Conservation (phyloP, 1,139 yeast species). For the Hyphopichia wangnamkhiaoensis region DNA sequence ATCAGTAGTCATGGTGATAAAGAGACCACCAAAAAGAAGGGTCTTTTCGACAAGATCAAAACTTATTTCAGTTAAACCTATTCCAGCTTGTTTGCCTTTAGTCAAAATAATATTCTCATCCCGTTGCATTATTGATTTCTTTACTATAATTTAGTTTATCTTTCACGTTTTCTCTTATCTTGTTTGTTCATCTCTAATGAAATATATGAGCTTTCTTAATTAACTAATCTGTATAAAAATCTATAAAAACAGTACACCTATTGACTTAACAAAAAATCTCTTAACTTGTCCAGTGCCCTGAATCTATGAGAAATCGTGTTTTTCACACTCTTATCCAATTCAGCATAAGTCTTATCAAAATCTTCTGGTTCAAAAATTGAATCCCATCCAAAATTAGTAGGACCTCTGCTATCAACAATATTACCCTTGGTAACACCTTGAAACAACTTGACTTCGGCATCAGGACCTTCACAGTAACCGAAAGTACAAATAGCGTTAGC, state of each 20-base stretch:
- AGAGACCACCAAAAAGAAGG: slow-evolving; percentile 19
- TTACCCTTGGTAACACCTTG: slow-evolving; percentile 83
- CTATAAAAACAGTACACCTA: slow-evolving; percentile 8
- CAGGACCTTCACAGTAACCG: slow-evolving; percentile 88
- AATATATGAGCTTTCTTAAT: slow-evolving; percentile 3
- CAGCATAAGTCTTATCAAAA: slow-evolving; percentile 78
- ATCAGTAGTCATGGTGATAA: slow-evolving; percentile 26
- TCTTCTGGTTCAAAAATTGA: slow-evolving; percentile 83
- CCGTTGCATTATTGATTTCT: neutral
- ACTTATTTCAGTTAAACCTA: slow-evolving; percentile 29
- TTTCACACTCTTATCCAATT: slow-evolving; percentile 75
- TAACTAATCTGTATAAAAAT: slow-evolving; percentile 1
- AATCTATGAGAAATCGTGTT: slow-evolving; percentile 85
- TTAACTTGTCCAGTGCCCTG: slow-evolving; percentile 74
- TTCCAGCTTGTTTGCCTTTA: slow-evolving; percentile 15
- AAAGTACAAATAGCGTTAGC: slow-evolving; percentile 93
- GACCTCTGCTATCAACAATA: slow-evolving; percentile 79
- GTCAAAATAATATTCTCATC: neutral
- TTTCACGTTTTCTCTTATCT: neutral
- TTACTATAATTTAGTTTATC: neutral
- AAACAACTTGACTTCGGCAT: slow-evolving; percentile 65
- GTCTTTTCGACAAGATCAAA: slow-evolving; percentile 34
- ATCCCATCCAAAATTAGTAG: slow-evolving; percentile 91
- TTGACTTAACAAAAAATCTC: slow-evolving; percentile 47
- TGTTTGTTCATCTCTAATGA: slow-evolving; percentile 4